Percentiles rank a stretch among this genome's conserved stretches.
phyloP scores from a whole-genome alignment of 2,329 filamentous ascomycete genomes.

The Graphilbum fragrans region DNA sequence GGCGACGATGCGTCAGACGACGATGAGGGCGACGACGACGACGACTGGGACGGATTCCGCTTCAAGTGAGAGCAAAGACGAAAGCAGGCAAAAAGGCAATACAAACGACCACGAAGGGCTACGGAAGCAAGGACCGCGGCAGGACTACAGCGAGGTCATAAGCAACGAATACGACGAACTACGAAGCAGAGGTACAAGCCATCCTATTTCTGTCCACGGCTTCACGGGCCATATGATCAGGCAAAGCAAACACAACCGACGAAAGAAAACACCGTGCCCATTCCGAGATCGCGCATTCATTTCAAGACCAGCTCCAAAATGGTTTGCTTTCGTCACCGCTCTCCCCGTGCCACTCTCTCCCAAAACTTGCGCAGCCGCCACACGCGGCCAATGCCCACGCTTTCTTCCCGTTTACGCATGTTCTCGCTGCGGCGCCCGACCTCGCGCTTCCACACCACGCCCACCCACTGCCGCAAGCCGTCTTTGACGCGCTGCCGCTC shows the following conservation, averaged over 20 bases:
- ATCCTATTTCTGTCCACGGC: too few relatives aligned
- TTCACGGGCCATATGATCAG: too few relatives aligned
- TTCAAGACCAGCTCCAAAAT: too few relatives aligned
- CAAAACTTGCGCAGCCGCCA: constrained; percentile 53
- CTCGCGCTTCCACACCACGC: constrained; percentile 40
- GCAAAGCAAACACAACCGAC: too few relatives aligned
- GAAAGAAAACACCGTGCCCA: too few relatives aligned
- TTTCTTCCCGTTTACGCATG: constrained; percentile 35
- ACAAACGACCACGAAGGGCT: too few relatives aligned
- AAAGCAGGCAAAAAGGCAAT: neutral
- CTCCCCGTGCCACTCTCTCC: constrained; percentile 43
- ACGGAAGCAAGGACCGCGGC: too few relatives aligned
- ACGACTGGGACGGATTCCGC: constrained; percentile 50
- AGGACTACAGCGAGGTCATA: too few relatives aligned
- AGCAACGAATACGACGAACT: neutral
- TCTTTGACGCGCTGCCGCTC: constrained; percentile 60
- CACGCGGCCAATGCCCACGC: constrained; percentile 40
- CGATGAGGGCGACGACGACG: constrained; percentile 27
- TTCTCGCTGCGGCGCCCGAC: constrained; percentile 36
- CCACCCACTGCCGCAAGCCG: constrained; percentile 51
- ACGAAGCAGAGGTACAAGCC: too few relatives aligned
- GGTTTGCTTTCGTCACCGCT: too few relatives aligned
- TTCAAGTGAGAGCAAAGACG: constrained; percentile 18
- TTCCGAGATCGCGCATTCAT: too few relatives aligned
- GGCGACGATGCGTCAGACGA: constrained; percentile 25